Evolutionary conservation across 371 early-diverging fungal genomes (phyloP), one percentile per base, ranked within the genome.

Genomic region (Rhizoclosmatium hyalinum): DNA sequence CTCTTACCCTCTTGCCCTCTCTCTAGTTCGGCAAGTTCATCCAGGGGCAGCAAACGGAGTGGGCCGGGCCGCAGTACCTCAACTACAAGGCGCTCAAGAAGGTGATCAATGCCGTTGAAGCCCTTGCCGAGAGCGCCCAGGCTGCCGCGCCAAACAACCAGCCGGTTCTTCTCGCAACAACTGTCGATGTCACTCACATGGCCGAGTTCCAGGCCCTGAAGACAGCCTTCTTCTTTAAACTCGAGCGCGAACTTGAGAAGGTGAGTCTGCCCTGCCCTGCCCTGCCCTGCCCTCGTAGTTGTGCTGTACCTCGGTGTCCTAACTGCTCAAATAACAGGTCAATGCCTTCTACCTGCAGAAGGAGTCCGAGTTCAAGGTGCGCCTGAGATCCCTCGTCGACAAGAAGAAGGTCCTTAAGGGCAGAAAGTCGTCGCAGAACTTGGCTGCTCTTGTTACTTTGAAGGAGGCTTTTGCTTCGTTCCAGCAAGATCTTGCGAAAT

Each of bases 21-120:
- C 32, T 32, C 32, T 32, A 97, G 96, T 97, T 97, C 84, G 97
- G 97, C 84, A 97, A 97, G 85, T 94, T 93, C 84, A 95, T 97
- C 74, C 94, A 94, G 85, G 90, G 91, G 75, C 95, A 95, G 79
- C 93, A 93, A 78, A 88, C 93, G 64, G 96, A 96, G 87, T 96
- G 96, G 96, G 91, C 93, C 63, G 89, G 89, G 67, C 72, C 81
- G 1, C 94, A 96, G 80, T 96, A 95, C 80, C 87, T 97, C 85
- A 95, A 93, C 87, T 86, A 86, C 82, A 96, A 96, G 84, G 95
- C 91, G 39, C 89, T 97, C 61, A 97, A 97, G 82, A 96, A 96
- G 86, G 94, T 97, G 74, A 96, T 97, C 78, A 94, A 93, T 75
- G 90, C 91, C 44, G 81, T 93, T 53, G 77, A 83, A 45, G 76